phyloP scores from a whole-genome alignment of 257 asterid species.

The Knoxia roxburghii region DNA sequence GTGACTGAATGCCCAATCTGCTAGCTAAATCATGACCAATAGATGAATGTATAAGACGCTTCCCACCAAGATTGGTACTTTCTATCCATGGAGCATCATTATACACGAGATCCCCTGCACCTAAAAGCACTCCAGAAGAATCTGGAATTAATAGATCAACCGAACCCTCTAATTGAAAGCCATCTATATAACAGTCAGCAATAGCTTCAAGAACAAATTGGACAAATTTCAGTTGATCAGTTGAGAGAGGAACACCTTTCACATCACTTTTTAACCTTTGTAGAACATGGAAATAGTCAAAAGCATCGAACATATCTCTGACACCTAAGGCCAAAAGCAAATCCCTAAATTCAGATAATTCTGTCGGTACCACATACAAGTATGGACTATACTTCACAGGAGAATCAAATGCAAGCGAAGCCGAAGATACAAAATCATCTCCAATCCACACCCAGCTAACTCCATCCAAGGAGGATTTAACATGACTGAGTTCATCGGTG shows the following conservation, averaged over 20 bases:
- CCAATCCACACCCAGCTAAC: conserved; percentile 95
- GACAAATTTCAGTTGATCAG: conserved; percentile 80
- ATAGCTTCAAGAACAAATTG: conserved; percentile 76
- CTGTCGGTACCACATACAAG: conserved; percentile 92
- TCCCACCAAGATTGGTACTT: conserved; percentile 53
- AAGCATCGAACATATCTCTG: conserved; percentile 62
- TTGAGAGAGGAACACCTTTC: conserved; percentile 52
- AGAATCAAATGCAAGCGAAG: conserved; percentile 89
- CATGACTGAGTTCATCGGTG: conserved; percentile 40
- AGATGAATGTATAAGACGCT: conserved; percentile 69
- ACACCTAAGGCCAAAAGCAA: conserved; percentile 88
- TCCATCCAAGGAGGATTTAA: conserved; percentile 55
- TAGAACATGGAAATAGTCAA: conserved; percentile 64
- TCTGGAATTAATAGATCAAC: conserved; percentile 63
- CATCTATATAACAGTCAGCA: conserved; percentile 53
- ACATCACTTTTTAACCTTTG: conserved; percentile 62
- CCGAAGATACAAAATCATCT: conserved; percentile 80
- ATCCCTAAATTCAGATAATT: conserved; percentile 69
- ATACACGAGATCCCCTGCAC: conserved; percentile 72
- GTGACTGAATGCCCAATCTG: conserved; percentile 79
- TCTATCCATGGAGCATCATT: conserved; percentile 99
- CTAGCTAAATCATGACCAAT: conserved; percentile 71
- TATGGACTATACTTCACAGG: conserved; percentile 94
- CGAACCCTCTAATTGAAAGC: conserved; percentile 39
- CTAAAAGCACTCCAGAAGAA: conserved; percentile 70